Evolutionary conservation across 2,329 filamentous ascomycete species (phyloP), one percentile per base, ranked within the genome.

Genomic region (Aspergillus hortae): DNA sequence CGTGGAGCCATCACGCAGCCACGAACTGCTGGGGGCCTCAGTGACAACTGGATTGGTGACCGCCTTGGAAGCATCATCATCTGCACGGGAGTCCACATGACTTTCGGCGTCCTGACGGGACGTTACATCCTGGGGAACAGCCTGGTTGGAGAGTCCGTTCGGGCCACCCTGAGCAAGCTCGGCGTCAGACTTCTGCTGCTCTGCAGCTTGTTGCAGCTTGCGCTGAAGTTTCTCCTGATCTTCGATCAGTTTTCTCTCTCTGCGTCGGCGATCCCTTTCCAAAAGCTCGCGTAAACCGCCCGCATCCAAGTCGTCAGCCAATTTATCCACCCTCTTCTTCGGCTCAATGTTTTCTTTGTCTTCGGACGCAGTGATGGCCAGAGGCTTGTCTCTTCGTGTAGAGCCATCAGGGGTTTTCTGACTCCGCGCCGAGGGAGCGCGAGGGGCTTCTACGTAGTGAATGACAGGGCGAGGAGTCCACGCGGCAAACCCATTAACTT

Each of bases 241-340:
- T 48, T 85, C 85, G 56, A 83, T 80, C 48, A 80, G 82, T 71
- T 89, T 92, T 67, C 85, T 84, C 59, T 96, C 89, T 58, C 82
- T 84, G 52, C 94, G 82, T 62, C 92, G 83, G 59, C 86, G 81
- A 65, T 99, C 94, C 54, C 94, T 80, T 62, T 99, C 94, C 82
- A 99, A 87, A 27, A 97, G 78, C 66, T 95, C 89, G 53, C 92
- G 83, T 36, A 99, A 70, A 61, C 90, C 92, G 48, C 87, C 84
- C 3, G 94, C 88, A 71, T 90, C 90, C 49, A 99, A 78, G 53
- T 89, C 87, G 66, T 97, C 89, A 19, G 91, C 94, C 42, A 97
- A 68, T 42, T 83, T 81, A 53, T 86, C 82, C 43, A 88, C 81
- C 32, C 78, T 77, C 73, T 70, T 88, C 74, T 73, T 89, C 73